Evolutionary conservation across 768 basidiomycete species (phyloP).

Genomic region (Coprinopsis strossmayeri): DNA sequence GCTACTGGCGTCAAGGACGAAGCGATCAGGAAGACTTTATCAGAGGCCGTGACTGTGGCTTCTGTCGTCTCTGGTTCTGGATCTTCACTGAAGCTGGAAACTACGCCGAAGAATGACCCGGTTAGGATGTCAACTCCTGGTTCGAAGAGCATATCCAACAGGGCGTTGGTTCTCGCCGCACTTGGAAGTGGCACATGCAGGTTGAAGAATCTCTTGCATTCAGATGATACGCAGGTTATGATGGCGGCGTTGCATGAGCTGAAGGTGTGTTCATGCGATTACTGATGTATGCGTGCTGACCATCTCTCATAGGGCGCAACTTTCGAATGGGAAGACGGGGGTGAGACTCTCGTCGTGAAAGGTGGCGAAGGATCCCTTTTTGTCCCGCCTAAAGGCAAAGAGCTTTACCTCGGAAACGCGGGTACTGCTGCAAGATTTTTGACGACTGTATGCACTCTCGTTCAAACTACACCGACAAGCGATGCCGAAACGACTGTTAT

Average conservation of each 20-base stretch:
- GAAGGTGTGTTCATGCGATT: conserved; percentile 44
- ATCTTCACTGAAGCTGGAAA: too few species aligned
- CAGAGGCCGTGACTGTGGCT: conserved; percentile 72
- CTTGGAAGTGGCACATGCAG: conserved; percentile 84
- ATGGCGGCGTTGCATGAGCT: conserved; percentile 89
- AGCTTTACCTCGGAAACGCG: conserved; percentile 94
- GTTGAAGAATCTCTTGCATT: conserved; percentile 87
- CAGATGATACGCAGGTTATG: conserved; percentile 99
- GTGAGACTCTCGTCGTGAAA: conserved; percentile 88
- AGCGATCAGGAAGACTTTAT: conserved; percentile 75
- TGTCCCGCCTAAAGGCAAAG: conserved; percentile 73
- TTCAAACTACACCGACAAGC: conserved; percentile 34
- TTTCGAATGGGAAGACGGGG: conserved; percentile 94
- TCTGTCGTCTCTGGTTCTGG: too few species aligned
- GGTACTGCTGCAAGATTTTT: conserved; percentile 98
- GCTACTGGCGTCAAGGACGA: conserved; percentile 82
- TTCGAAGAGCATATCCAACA: conserved; percentile 94
- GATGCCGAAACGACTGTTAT: conserved; percentile 61
- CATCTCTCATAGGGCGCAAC: conserved; percentile 61
- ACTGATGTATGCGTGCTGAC: neutral
- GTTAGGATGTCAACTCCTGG: conserved; percentile 86
- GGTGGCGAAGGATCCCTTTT: conserved; percentile 80
- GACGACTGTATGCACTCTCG: conserved; percentile 91
- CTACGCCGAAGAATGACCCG: conserved; percentile 56
- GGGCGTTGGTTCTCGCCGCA: conserved; percentile 89